Evolutionary conservation across 768 basidiomycete genomes (phyloP), one percentile per base, ranked within the genome.

Genomic region (Tulasnella calospora): DNA sequence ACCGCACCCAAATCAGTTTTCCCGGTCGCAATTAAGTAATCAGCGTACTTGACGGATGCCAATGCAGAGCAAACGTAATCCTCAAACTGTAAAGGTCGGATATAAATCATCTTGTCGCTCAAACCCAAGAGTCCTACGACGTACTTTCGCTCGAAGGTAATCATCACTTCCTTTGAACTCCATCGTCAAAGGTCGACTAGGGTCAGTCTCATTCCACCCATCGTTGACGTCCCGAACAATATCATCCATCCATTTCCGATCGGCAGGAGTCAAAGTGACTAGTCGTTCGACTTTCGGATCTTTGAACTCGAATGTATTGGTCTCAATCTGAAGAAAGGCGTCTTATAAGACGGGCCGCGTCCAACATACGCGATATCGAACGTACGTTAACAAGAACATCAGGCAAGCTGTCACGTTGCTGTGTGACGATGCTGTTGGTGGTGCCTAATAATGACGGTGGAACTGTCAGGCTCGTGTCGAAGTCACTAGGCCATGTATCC

Each of bases 241-340:
- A 81, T 97, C 95, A 82, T 99, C 96, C 89, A 99, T 94, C 98
- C 98, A 99, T 84, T 94, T 96, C 79, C 97, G 87, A 83, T 99
- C 98, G 0, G 96, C 95, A 0, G 98, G 87, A 1, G 97, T 98
- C 81, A 99, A 85, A 7, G 89, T 90, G 33, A 92, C 89, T 44
- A 91, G 86, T 38, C 92, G 88, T 81, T 97, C 96, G 8, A 98
- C 82, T 82, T 88, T 90, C 4, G 91, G 89, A 83, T 98, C 92
- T 57, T 92, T 88, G 85, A 98, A 96, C 81, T 98, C 96, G 78
- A 99, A 89, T 2, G 87, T 85, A 7, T 92, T 94, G 0, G 91
- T 92, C 82, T 99, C 98, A 44, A 94, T 91, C 95, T 98, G 80
- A n/a, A 5, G 55, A 57, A 33, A 15, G 12, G 36, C 44, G 33